Percentiles rank a stretch among this genome's conserved stretches.
Evolutionary conservation across 1,284 basidiomycete genomes (phyloP).

Genomic region (Termitomyces sp.): DNA sequence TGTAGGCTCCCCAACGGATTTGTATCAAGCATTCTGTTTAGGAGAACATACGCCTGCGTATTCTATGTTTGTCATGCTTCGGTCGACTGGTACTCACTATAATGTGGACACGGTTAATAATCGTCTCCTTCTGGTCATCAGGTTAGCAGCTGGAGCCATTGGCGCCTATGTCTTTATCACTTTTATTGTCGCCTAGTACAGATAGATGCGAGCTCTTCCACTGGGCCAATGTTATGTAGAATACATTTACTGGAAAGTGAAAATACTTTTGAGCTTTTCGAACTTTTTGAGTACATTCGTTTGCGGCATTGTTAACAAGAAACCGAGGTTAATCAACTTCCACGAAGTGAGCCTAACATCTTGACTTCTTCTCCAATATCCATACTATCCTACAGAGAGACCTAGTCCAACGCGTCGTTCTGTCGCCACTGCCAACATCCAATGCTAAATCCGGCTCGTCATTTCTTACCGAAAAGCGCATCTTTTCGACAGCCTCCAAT

Average conservation of each 20-base stretch:
- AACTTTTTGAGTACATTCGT: no score
- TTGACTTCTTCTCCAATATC: neutral
- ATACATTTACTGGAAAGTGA: no score
- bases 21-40: slow-evolving; percentile 7
- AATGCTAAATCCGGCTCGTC: neutral
- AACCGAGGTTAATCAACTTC: neutral
- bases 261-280: no score
- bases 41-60: slow-evolving; percentile 10
- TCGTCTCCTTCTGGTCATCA: slow-evolving; percentile 5
- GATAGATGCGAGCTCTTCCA: neutral
- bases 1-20: slow-evolving; percentile 10
- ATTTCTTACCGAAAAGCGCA: neutral
- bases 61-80: slow-evolving; percentile 9
- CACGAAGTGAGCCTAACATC: neutral
- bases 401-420: neutral
- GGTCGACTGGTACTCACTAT: slow-evolving; percentile 9
- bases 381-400: neutral
- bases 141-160: neutral
- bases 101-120: slow-evolving; percentile 1
- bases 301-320: neutral
- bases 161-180: neutral
- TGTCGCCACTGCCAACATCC: neutral
- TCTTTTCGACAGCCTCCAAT: neutral
- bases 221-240: neutral
- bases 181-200: neutral